phyloP scores from a whole-genome alignment of 441 rosid genomes.

The Bocquillonia castaneifolia region DNA sequence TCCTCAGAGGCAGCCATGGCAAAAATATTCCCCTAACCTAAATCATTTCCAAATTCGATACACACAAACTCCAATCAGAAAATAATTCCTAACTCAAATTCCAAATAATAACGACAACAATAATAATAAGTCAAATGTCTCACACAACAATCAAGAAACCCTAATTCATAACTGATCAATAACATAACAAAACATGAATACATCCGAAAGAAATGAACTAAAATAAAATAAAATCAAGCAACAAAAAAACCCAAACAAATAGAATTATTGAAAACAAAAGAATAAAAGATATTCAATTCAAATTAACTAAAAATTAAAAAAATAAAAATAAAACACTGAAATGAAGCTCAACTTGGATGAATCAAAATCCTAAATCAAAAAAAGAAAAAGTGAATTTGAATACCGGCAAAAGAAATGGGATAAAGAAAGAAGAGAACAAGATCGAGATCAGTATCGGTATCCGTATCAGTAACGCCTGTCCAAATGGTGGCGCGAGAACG shows the following conservation, averaged over 20 bases:
- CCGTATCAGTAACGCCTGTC: conserved; percentile 7
- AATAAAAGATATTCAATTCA: not conserved
- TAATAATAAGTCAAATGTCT: too few relatives aligned
- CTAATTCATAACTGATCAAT: not conserved
- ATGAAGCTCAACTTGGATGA: not conserved
- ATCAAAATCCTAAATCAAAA: not conserved
- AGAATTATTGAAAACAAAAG: not conserved
- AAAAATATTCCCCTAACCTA: conserved; percentile 34
- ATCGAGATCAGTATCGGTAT: conserved; percentile 17
- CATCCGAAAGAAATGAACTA: not conserved
- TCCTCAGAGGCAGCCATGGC: conserved; percentile 91
- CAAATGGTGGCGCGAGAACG: conserved; percentile 20
- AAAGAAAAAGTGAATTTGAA: not conserved
- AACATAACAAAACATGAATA: not conserved
- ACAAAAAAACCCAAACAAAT: not conserved
- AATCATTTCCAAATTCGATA: conserved; percentile 17
- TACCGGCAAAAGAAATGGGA: conserved; percentile 7
- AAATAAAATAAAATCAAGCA: not conserved
- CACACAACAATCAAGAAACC: not conserved
- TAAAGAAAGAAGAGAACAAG: not conserved
- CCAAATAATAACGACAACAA: too few relatives aligned
- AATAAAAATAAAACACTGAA: not conserved
- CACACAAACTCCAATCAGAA: not conserved
- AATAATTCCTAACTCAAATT: not conserved
- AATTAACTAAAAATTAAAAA: too few relatives aligned